Conservation (phyloP, 805 yeast genomes). For the Pichia sporocuriosa region DNA sequence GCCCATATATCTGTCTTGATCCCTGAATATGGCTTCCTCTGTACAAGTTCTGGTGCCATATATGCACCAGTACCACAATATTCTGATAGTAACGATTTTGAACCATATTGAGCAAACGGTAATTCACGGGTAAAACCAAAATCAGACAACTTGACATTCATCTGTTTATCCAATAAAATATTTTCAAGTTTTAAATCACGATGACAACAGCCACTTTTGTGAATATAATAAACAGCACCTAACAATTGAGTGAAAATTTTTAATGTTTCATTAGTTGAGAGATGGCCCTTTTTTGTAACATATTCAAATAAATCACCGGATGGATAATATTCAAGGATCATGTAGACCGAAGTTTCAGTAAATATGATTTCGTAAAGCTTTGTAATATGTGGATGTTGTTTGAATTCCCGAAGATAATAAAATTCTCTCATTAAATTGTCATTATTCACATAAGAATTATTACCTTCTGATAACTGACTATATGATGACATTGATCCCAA, state of each 20-base stretch:
- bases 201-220: constrained; percentile 75
- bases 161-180: constrained; percentile 53
- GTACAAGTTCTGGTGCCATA: constrained; percentile 91
- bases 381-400: constrained; percentile 73
- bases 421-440: constrained; percentile 88
- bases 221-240: constrained; percentile 72
- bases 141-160: constrained; percentile 74
- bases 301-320: constrained; percentile 70
- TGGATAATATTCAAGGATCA: constrained; percentile 86
- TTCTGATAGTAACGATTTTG: constrained; percentile 51
- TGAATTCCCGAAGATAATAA: constrained; percentile 75
- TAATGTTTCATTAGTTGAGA: constrained; percentile 45
- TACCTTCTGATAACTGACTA: neutral
- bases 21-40: constrained; percentile 67
- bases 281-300: constrained; percentile 44
- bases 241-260: constrained; percentile 57
- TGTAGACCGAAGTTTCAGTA: constrained; percentile 74
- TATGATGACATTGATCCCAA: neutral
- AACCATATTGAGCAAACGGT: constrained; percentile 25
- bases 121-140: constrained; percentile 90
- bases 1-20: constrained; percentile 87
- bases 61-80: constrained; percentile 92
- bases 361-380: constrained; percentile 79
- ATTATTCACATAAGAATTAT: constrained; percentile 32
- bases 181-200: constrained; percentile 95